Evolutionary conservation across 192 early-diverging fungal species (phyloP), one percentile per base, ranked within the genome.

Genomic region (Fimicolochytrium jonesii): DNA sequence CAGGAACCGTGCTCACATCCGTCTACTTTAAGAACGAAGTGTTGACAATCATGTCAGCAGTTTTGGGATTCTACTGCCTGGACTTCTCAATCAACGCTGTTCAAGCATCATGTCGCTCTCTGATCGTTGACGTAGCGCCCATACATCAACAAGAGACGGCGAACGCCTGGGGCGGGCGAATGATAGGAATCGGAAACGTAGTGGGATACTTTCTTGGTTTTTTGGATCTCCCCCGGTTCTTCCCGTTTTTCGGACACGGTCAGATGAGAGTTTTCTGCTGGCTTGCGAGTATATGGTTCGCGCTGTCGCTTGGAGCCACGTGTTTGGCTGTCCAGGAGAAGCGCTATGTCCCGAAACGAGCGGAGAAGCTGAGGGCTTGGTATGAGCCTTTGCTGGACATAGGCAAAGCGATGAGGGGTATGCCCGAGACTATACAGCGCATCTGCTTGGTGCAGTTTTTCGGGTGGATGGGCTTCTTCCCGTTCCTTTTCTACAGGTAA

Each of bases 401-500:
- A 35, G 29, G 75, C 32, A 48, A 68, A 23, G 55, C 76, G 1
- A 64, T 92, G 36, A 65, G 81, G 34, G 56, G 70, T 23, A 64
- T 97, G 54, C 93, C 95, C 1, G 48, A 11, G 3, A 77, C 87
- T 6, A 77, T 95, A 23, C 87, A 88, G 47, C 73, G 78, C 48
- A 77, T 96, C 18, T 94, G 90, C 67, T 88, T 88, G 54, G 82
- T 92, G 11, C 94, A 98, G 66, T 89, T 98, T 55, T 93, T 93
- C 78, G 84, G 89, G 26, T 98, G 94, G 94, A 86, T 95, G 69
- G 93, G 90, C 9, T 93, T 93, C 90, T 98, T 98, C 60, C 92
- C 94, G 5, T 94, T 96, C 67, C 75, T 98, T 6, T 96, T 96
- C 63, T 98, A 95, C 72, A 83, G 87, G 84, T 88, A 78, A 10